These are phyloP conservation scores for Vitis rupestris DNA, from an alignment of 164 flowering plant genomes.

Conservation along the genomic window DNA sequence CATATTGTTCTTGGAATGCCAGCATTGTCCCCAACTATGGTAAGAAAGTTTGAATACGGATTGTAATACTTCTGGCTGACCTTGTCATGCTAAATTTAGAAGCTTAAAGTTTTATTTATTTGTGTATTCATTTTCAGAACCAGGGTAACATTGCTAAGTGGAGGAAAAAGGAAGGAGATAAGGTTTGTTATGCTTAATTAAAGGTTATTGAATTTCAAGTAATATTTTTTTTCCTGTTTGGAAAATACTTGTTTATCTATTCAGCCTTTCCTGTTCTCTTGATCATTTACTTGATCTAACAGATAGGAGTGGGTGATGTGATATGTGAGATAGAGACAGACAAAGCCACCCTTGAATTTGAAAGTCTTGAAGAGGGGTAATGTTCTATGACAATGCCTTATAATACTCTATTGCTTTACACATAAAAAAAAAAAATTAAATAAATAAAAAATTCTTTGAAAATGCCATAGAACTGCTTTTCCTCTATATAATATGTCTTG, in stretches of 20 bases:
- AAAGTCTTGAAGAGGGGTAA: constrained; percentile 96
- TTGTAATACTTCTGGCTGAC: background rate
- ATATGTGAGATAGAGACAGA: constrained; percentile 97
- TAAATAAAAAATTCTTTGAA: background rate
- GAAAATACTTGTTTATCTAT: background rate
- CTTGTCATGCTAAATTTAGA: constrained; percentile 3
- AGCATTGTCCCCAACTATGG: constrained; percentile 96
- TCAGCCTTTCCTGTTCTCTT: constrained; percentile 6
- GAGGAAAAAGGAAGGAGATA: constrained; percentile 89
- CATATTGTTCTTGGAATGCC: constrained; percentile 77
- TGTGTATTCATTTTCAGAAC: constrained; percentile 45
- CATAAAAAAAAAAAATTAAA: no score
- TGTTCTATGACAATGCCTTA: background rate
- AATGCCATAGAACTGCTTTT: no score
- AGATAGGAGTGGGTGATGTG: constrained; percentile 97
- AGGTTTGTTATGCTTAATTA: constrained; percentile 41
- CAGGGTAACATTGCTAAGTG: constrained; percentile 93
- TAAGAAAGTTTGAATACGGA: constrained; percentile 23
- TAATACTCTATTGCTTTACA: no score
- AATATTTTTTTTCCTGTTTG: background rate
- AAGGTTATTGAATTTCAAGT: background rate
- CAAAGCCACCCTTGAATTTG: constrained; percentile 95
- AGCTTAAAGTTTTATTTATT: constrained; percentile 11
- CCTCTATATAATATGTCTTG: no score
- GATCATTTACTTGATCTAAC: constrained; percentile 25